These are phyloP conservation scores for Coffea humblotiana DNA, from an alignment of 305 asterid species.

Conservation along the genomic window DNA sequence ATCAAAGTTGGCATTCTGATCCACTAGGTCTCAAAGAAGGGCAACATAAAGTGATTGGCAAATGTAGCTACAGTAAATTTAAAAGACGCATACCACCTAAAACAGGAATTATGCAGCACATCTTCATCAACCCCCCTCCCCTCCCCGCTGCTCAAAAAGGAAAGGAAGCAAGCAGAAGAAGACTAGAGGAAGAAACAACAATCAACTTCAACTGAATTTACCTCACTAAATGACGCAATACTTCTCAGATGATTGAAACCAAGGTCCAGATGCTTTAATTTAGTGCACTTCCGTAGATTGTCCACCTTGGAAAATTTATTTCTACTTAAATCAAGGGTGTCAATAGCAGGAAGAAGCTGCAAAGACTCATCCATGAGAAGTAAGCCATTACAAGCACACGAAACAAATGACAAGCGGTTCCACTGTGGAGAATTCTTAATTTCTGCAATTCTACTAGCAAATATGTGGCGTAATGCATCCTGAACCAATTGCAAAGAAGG, in stretches of 20 bases:
- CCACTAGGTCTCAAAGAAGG: background rate
- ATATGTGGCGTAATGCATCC: constrained; percentile 92
- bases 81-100: background rate
- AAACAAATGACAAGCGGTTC: constrained; percentile 82
- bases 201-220: constrained; percentile 27
- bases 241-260: constrained; percentile 89
- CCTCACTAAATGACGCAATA: constrained; percentile 74
- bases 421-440: constrained; percentile 81
- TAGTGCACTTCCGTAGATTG: constrained; percentile 81
- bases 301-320: constrained; percentile 89
- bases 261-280: constrained; percentile 81
- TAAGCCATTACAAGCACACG: constrained; percentile 85
- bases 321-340: constrained; percentile 90
- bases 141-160: no score
- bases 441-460: constrained; percentile 86
- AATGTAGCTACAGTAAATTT: background rate
- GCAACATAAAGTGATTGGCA: constrained; percentile 3
- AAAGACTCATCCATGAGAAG: constrained; percentile 95
- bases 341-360: constrained; percentile 90
- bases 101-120: background rate
- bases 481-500: constrained; percentile 27
- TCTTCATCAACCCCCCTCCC: background rate
- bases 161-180: background rate
- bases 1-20: background rate
- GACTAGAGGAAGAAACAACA: background rate